A percentile compares a stretch with the other conserved stretches of the same genome.
Evolutionary conservation across 2,329 filamentous ascomycete genomes (phyloP).

Genomic region (Lecanoromycetidae sp.): DNA sequence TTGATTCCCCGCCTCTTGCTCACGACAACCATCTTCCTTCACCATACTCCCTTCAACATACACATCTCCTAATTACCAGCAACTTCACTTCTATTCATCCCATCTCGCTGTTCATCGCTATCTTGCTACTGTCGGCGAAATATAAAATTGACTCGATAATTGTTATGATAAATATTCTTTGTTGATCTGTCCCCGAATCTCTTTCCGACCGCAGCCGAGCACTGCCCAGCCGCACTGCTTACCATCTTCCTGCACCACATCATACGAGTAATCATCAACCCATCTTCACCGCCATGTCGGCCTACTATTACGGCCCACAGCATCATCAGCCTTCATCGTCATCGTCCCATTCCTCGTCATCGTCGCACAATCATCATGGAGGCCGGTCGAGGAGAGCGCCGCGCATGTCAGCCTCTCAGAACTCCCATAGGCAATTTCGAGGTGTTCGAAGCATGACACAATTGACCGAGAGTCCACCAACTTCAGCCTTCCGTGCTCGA

Average conservation of each 20-base stretch:
- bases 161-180: no score
- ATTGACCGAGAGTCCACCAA: conserved; percentile 35
- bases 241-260: neutral
- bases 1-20: no score
- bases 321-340: conserved; percentile 29
- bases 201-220: no score
- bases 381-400: conserved; percentile 77
- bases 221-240: conserved; percentile 7
- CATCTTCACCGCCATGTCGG: conserved; percentile 30
- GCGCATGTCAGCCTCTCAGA: conserved; percentile 66
- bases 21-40: no score
- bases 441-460: conserved; percentile 50
- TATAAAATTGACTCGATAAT: no score
- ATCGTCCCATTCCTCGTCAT: conserved; percentile 32
- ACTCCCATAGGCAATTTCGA: conserved; percentile 75
- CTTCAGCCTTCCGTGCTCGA: conserved; percentile 38
- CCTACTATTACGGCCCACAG: conserved; percentile 34
- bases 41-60: no score
- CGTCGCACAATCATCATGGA: conserved; percentile 66
- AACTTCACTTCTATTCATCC: no score
- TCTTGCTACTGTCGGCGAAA: no score
- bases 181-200: no score
- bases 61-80: no score
- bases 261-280: neutral
- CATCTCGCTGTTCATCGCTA: no score